phyloP scores from a whole-genome alignment of 2,329 filamentous ascomycete species.

The Ascochyta pisi region DNA sequence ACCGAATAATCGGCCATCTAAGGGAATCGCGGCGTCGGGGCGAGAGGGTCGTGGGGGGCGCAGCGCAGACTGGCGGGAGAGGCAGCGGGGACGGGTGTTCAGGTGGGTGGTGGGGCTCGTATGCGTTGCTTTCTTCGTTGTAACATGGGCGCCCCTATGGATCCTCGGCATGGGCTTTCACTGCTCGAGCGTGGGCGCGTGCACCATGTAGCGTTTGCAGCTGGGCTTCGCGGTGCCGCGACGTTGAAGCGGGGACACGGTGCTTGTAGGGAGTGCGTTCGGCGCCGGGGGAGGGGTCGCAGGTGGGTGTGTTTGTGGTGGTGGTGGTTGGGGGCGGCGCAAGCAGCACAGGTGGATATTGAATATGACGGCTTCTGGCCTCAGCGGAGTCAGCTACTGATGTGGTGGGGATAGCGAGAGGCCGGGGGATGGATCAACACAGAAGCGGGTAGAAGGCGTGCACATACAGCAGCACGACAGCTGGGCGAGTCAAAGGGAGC shows the following conservation, averaged over 20 bases:
- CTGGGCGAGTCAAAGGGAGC: slow-evolving; percentile 24
- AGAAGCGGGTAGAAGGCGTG: slow-evolving; percentile 36
- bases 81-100: slow-evolving; percentile 37
- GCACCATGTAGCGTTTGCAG: slow-evolving; percentile 33
- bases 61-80: slow-evolving; percentile 35
- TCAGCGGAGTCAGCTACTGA: slow-evolving; percentile 28
- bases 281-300: slow-evolving; percentile 13
- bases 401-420: slow-evolving; percentile 22
- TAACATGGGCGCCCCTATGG: slow-evolving; percentile 54
- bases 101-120: slow-evolving; percentile 54
- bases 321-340: background rate
- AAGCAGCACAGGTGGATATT: slow-evolving; percentile 22
- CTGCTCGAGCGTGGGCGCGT: slow-evolving; percentile 35
- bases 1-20: slow-evolving; percentile 73
- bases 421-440: slow-evolving; percentile 8
- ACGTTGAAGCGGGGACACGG: slow-evolving; percentile 19
- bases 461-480: slow-evolving; percentile 40
- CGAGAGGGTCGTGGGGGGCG: slow-evolving; percentile 38
- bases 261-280: slow-evolving; percentile 20
- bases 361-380: slow-evolving; percentile 27
- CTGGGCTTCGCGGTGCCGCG: slow-evolving; percentile 7
- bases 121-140: slow-evolving; percentile 56
- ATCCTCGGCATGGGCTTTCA: slow-evolving; percentile 44
- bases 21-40: slow-evolving; percentile 44
- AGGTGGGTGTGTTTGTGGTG: background rate